Base-by-base conservation (phyloP, 768 basidiomycete genomes). In the Mrakia frigida region DNA sequence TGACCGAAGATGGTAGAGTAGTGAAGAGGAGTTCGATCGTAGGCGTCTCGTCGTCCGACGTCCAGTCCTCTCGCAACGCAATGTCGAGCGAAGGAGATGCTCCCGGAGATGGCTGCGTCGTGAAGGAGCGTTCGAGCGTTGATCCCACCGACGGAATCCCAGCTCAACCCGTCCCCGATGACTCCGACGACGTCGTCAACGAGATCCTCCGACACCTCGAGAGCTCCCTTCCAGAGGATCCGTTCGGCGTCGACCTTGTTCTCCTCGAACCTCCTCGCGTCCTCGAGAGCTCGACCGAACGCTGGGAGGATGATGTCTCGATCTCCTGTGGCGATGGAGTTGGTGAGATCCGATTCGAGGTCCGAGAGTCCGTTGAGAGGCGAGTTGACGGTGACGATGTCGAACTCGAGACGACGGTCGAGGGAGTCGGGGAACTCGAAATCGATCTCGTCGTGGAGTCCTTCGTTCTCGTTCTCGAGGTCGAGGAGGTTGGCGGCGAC, bases 1-100 rank as follows among this genome's bases (percentile, higher is more conserved):
- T 95, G 91, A 0, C 94, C 94, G 81, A 94, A 90, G 90, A 98
- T 94, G 31, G 93, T 91, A 23, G 94, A 93, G 84, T 99, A 99
- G 84, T 98, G 96, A 60, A 99, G 86, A 5, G 95, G 90, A 10
- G 92, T 91, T 5, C 97, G 91, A 41, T 93, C 94, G 83, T 98
- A 99, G 1, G 90, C 89, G 81, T 99, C 97, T 31, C 88, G 85
- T 79, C 89, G 91, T 80, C 90, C 88, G 70, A 89, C 87, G n/a
- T 88, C 85, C 3, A 93, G 88, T 23, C 88, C 88, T 11, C 74
- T 75, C n/a, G 88, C 86, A 28, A 98, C 87, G 83, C 94, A 98
- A 35, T 95, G 83, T 78, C 89, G 84, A 76, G 93, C 92, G 69
- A 98, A 88, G 14, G 61, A 87, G 31, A 89, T 84, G 18, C 88